These are phyloP conservation scores for Peronospora destructor DNA, from an alignment of 352 stramenopile species.

Conservation along the genomic window DNA sequence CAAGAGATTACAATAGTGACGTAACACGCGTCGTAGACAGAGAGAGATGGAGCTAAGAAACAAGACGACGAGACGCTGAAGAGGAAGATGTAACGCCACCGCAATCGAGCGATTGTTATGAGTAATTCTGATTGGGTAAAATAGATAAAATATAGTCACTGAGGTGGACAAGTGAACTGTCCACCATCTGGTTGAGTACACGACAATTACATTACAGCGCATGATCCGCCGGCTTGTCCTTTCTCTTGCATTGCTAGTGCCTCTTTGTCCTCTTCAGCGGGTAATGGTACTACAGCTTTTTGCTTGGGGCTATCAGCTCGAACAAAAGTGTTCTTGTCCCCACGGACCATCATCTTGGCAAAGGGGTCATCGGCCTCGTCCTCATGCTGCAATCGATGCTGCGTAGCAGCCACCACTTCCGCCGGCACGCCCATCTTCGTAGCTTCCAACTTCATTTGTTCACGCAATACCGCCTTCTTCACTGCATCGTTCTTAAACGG, in stretches of 20 bases:
- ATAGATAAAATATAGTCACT: conserved; percentile 11
- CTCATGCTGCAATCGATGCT: conserved; percentile 36
- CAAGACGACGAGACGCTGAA: not conserved
- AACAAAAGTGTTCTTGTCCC: conserved; percentile 1
- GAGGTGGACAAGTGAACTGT: conserved; percentile 7
- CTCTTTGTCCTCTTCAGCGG: conserved; percentile 8
- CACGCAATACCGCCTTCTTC: conserved; percentile 68
- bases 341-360: conserved; percentile 17
- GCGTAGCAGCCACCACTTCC: conserved; percentile 43
- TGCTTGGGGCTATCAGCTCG: conserved; percentile 2
- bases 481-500: conserved; percentile 79
- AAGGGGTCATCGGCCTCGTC: conserved; percentile 29
- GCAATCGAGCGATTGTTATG: conserved; percentile 22
- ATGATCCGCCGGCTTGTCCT: conserved; percentile 9
- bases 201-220: conserved; percentile 21
- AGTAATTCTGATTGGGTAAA: conserved; percentile 23
- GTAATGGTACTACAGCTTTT: not conserved
- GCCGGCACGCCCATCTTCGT: conserved; percentile 58
- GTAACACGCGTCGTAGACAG: not conserved
- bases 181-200: conserved; percentile 8
- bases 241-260: not conserved
- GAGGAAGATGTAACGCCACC: conserved; percentile 15
- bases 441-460: conserved; percentile 71
- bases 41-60: conserved; percentile 5
- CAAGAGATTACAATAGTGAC: not conserved